Base-by-base conservation (phyloP, 768 basidiomycete species). In the Sistotremastrum niveocremeum region DNA sequence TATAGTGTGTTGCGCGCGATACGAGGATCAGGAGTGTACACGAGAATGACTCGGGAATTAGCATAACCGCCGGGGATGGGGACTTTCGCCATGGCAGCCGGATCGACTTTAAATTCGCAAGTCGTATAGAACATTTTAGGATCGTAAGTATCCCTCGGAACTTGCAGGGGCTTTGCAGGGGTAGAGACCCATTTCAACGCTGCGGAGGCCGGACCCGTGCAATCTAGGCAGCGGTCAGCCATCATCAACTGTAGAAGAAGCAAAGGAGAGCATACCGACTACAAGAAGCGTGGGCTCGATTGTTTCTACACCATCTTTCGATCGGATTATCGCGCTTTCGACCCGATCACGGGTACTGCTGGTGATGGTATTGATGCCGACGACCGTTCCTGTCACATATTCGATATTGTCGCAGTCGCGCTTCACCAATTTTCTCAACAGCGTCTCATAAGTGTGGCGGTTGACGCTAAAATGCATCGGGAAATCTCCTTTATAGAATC, bases 381-480 rank as follows among this genome's bases (percentile, higher is more conserved):
- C 41, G 34, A 54, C 57, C 1, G 52, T 54, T 28, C 58, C 58
- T 32, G 40, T 20, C 28, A 58, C 37, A 32, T 56, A 56, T n/a
- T 52, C 20, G 30, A 59, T 46, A 32, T 54, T 50, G 11, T 49
- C 37, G 49, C 52, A 57, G 4, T 34, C 33, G 36, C 41, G 37
- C 28, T 52, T 34, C 6, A 53, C 49, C 5, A 58, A 32, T 36
- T 49, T 48, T 30, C 58, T 52, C 9, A 59, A 11, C 12, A 55
- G 37, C 2, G 57, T 55, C 43, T 59, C 58, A 34, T 47, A 46
- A 10, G 37, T 45, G 9, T 41, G 45, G 7, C 58, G 46, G 12
- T 44, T 42, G n/a, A 45, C 33, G 12, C 10, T 20, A 42, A 5
- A 56, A 5, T 28, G 47, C 47, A 7, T 48, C 39, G 8, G 51